A percentile compares a stretch with the other conserved stretches of the same genome.
Conservation (phyloP, 2,329 filamentous ascomycete genomes). For the Triangularia verruculosa region DNA sequence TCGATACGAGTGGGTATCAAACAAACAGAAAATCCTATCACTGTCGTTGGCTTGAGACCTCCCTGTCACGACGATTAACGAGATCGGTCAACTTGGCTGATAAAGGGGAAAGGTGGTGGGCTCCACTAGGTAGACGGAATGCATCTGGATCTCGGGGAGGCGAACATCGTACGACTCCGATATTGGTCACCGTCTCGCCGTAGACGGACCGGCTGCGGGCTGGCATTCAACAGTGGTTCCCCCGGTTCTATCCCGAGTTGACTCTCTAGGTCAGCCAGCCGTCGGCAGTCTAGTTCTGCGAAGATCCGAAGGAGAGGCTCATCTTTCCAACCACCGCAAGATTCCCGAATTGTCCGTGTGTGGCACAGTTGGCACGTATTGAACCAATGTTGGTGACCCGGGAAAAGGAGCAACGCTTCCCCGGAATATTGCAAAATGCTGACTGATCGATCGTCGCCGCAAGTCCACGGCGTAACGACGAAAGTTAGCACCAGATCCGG, state of each 20-base stretch:
- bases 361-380: not conserved
- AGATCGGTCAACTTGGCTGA: not conserved
- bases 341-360: not conserved
- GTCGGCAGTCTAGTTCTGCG: slow-evolving; percentile 5
- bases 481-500: not conserved
- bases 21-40: not conserved
- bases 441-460: not conserved
- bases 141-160: not conserved
- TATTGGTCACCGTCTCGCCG: not conserved
- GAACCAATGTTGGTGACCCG: not conserved
- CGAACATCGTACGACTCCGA: slow-evolving; percentile 1
- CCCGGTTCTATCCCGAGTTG: slow-evolving; percentile 1
- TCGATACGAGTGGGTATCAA: not conserved
- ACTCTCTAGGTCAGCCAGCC: not conserved
- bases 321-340: not conserved
- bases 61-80: not conserved
- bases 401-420: not conserved
- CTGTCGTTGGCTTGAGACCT: not conserved
- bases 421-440: not conserved
- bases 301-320: not conserved
- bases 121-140: not conserved
- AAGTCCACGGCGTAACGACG: not conserved
- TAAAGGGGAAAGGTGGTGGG: too few relatives aligned
- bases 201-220: slow-evolving; percentile 1
- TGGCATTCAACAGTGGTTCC: slow-evolving; percentile 3